phyloP scores from a whole-genome alignment of 164 flowering plant genomes.

The Berberis vulgaris region DNA sequence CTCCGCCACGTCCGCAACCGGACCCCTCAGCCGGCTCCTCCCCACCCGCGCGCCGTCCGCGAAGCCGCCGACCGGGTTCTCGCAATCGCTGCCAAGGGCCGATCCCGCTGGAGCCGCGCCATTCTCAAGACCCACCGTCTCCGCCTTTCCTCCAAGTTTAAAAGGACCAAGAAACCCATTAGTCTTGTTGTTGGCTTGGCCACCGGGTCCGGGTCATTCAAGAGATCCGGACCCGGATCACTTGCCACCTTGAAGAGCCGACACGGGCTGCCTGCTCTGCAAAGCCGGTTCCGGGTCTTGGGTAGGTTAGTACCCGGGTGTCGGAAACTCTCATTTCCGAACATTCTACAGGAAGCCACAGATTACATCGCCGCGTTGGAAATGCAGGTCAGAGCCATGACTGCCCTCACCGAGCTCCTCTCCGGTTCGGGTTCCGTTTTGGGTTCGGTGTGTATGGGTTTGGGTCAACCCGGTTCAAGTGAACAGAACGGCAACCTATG shows the following conservation, averaged over 20 bases:
- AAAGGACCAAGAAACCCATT: constrained; percentile 20
- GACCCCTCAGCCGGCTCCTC: constrained; percentile 15
- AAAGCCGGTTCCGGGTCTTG: constrained; percentile 35
- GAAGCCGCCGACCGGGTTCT: constrained; percentile 56
- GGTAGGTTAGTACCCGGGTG: constrained; percentile 78
- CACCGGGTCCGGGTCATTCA: neutral
- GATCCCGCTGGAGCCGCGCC: constrained; percentile 74
- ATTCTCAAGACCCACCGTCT: constrained; percentile 41
- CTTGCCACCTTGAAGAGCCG: too few species aligned
- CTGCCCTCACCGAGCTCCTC: constrained; percentile 26
- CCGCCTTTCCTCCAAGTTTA: constrained; percentile 39
- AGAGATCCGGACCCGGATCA: too few species aligned
- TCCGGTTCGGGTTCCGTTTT: neutral
- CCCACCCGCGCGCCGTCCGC: constrained; percentile 40
- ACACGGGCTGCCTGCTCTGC: constrained; percentile 29
- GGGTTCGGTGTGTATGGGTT: too few species aligned
- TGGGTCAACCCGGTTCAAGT: too few species aligned
- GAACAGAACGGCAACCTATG: too few species aligned
- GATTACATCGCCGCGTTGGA: constrained; percentile 68
- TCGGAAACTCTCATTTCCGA: constrained; percentile 47
- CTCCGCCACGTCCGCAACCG: constrained; percentile 27
- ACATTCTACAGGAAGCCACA: constrained; percentile 51
- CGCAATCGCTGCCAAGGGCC: constrained; percentile 55
- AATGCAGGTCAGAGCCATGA: constrained; percentile 74
- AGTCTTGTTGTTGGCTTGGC: neutral